Evolutionary conservation across 2,329 filamentous ascomycete genomes (phyloP), one percentile per base, ranked within the genome.

Genomic region (Colletotrichum orbiculare): DNA sequence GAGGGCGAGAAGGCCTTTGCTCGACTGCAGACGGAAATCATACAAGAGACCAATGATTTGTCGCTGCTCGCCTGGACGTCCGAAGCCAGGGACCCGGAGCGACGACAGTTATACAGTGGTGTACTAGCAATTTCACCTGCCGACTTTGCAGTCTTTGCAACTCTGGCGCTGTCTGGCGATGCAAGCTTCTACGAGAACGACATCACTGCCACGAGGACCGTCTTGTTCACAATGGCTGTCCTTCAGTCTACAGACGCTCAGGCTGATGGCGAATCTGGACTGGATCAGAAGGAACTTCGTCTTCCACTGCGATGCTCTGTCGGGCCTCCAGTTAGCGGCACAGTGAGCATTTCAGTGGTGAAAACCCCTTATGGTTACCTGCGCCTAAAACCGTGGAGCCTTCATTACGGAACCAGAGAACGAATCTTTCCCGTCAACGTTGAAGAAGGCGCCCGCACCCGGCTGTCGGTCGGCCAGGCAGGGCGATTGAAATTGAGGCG

Each of bases 1-100:
- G 73, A 75, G 59, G 71, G 72, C 17, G 10, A 12, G 2, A 68
- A 64, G n/a, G 69, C 70, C 1, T 73, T 73, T 34, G 58, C 64
- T 9, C 64, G 72, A 52, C 12, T 70, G 15, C 65, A 70, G 33
- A 47, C 42, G 17, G 49, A 60, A n/a, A 59, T 59, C 10, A 17
- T 60, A 10, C 42, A 43, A 41, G 43, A 58, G 4, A 60, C 50
- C 2, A 55, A 56, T 25, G 56, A 64, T 8, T 33, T 54, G 2
- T 64, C 56, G 8, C 53, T 53, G 11, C 43, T 66, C 5, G 58
- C 58, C 4, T 62, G 63, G 63, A 25, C 35, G 5, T 38, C 60
- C n/a, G 15, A 43, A 13, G 39, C 7, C 17, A 41, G 41, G 1
- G 41, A 60, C 10, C 49, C 41, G 1, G 25, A 37, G 0, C 39